Evolutionary conservation across 2,329 filamentous ascomycete genomes (phyloP).

Genomic region (Cyphellophora attinorum): DNA sequence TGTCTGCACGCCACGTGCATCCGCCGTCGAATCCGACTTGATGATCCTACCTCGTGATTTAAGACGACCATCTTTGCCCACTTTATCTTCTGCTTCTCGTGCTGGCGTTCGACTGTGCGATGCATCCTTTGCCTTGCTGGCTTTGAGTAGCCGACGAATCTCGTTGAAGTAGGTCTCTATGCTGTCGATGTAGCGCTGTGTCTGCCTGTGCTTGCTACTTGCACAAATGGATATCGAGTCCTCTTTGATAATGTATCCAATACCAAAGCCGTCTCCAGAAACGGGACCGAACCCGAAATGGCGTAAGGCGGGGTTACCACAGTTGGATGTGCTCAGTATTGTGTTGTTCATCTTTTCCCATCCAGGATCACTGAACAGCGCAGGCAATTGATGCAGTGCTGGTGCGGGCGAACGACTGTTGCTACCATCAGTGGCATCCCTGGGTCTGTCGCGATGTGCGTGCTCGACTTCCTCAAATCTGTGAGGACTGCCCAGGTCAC

Average conservation of each 20-base stretch:
- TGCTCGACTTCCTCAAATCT: constrained; percentile 20
- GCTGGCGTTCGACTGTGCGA: constrained; percentile 46
- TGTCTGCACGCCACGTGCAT: constrained; percentile 41
- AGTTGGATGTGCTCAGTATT: constrained; percentile 94
- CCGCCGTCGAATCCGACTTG: constrained; percentile 27
- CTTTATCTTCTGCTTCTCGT: constrained; percentile 49
- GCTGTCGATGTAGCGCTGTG: constrained; percentile 77
- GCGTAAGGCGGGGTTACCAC: constrained; percentile 85
- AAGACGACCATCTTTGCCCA: constrained; percentile 29
- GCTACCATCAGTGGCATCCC: constrained; percentile 35
- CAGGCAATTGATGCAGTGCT: constrained; percentile 48
- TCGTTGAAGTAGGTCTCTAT: constrained; percentile 86
- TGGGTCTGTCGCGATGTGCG: constrained; percentile 25
- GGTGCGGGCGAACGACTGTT: constrained; percentile 21
- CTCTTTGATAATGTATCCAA: constrained; percentile 98
- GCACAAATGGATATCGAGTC: constrained; percentile 85
- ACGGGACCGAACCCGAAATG: constrained; percentile 97
- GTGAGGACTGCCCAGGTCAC: constrained; percentile 18
- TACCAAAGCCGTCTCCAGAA: constrained; percentile 87
- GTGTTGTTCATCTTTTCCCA: constrained; percentile 96
- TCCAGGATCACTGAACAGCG: constrained; percentile 75
- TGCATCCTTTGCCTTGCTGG: constrained; percentile 48
- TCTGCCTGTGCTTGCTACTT: constrained; percentile 88
- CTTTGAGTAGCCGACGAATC: constrained; percentile 71
- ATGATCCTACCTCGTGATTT: constrained; percentile 59